phyloP scores from a whole-genome alignment of 164 flowering plant genomes.

The Houttuynia cordata region DNA sequence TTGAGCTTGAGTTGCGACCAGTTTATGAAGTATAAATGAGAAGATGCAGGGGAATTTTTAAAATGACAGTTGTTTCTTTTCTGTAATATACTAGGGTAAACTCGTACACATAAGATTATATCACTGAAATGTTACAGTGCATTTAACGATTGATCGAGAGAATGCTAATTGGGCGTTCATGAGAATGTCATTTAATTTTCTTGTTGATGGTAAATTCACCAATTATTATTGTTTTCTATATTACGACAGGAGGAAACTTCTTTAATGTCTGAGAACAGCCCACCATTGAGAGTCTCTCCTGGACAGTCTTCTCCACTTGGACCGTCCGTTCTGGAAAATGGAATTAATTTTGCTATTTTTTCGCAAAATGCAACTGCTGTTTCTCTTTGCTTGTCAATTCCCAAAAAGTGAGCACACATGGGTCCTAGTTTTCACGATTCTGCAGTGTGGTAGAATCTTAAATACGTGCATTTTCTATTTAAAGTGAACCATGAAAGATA shows the following conservation, averaged over 20 bases:
- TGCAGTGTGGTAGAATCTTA: neutral
- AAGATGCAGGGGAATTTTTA: too few relatives aligned
- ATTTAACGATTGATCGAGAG: neutral
- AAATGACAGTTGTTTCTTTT: too few relatives aligned
- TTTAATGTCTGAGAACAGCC: conserved; percentile 18
- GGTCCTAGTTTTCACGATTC: neutral
- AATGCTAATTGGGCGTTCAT: neutral
- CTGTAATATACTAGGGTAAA: neutral
- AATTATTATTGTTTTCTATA: neutral
- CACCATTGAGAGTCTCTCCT: conserved; percentile 34
- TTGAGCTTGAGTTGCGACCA: too few relatives aligned
- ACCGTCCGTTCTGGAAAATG: conserved; percentile 64
- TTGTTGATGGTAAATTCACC: conserved; percentile 1
- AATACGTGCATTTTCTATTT: too few relatives aligned
- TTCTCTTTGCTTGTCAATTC: conserved; percentile 62
- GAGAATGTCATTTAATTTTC: neutral
- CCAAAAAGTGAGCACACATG: conserved; percentile 29
- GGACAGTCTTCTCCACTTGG: conserved; percentile 88
- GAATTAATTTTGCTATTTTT: conserved; percentile 80
- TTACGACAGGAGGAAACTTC: conserved; percentile 34
- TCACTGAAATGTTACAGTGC: neutral
- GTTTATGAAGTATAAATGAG: too few relatives aligned
- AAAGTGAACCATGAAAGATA: neutral
- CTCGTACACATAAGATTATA: neutral
- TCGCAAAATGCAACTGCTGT: conserved; percentile 83